phyloP scores from a whole-genome alignment of 345 rosid genomes.

The Murraya paniculata region DNA sequence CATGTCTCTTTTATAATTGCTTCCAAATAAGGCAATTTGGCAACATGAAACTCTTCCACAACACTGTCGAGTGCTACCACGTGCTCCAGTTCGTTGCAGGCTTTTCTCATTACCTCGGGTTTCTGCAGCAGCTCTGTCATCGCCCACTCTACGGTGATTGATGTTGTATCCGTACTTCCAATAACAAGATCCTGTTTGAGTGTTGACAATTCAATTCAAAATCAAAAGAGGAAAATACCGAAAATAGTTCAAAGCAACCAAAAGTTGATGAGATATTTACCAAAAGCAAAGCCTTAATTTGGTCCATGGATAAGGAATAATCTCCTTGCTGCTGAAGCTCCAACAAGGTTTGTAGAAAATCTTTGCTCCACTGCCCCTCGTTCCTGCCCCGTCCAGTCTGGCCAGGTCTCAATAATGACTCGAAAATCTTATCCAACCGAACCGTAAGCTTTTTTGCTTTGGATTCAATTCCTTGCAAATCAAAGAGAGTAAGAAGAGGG shows the following conservation, averaged over 20 bases:
- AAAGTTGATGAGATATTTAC: neutral
- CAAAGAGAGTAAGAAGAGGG: conserved; percentile 43
- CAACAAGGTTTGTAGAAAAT: conserved; percentile 32
- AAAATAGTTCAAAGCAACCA: neutral
- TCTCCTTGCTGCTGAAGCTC: conserved; percentile 12
- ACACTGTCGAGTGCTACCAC: conserved; percentile 10
- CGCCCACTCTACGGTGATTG: conserved; percentile 17
- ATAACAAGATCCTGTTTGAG: conserved; percentile 1
- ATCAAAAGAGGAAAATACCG: neutral
- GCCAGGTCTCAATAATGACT: conserved; percentile 11
- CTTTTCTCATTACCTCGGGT: conserved; percentile 4
- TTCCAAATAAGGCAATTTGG: conserved; percentile 2
- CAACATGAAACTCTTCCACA: conserved; percentile 16
- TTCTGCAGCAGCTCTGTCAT: conserved; percentile 19
- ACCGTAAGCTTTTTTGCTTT: conserved; percentile 15
- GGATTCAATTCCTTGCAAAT: conserved; percentile 50
- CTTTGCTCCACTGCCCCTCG: conserved; percentile 14
- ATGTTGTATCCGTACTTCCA: conserved; percentile 6
- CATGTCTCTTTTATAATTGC: conserved; percentile 11
- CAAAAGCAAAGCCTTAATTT: conserved; percentile 18
- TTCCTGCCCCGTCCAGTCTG: conserved; percentile 12
- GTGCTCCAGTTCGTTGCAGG: neutral
- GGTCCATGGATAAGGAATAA: conserved; percentile 1
- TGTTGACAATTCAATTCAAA: neutral
- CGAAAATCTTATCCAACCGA: conserved; percentile 30